phyloP scores from a whole-genome alignment of 768 basidiomycete species.

The Lactifluus rugatus region DNA sequence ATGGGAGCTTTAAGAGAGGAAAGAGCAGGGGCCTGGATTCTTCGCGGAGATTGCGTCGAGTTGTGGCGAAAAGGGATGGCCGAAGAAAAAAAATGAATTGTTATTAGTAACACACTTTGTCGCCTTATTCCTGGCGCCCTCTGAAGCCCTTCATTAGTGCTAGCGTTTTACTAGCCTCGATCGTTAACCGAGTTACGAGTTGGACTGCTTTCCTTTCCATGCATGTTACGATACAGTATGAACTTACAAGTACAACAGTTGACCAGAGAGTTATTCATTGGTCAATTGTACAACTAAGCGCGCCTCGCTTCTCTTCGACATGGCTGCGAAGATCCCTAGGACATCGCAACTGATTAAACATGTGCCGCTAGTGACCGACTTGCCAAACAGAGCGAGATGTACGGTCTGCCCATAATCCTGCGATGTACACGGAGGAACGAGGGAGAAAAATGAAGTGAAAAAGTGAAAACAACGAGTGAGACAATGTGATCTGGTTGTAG shows the following conservation, averaged over 20 bases:
- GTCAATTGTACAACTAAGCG: neutral
- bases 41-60: conserved; percentile 13
- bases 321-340: conserved; percentile 5
- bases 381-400: conserved; percentile 3
- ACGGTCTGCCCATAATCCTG: conserved; percentile 5
- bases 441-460: neutral
- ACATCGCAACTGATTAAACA: conserved; percentile 4
- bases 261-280: no score
- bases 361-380: neutral
- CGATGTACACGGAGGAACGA: conserved; percentile 9
- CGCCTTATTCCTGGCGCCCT: no score
- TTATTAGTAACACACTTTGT: neutral
- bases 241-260: no score
- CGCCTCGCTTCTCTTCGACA: conserved; percentile 9
- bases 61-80: neutral
- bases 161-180: neutral
- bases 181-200: no score
- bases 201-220: no score
- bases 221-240: no score
- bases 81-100: neutral
- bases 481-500: conserved; percentile 1
- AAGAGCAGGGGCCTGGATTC: neutral
- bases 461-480: neutral
- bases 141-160: no score
- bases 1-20: neutral